Conservation (phyloP, 805 yeast species). For the Isabelozyma heimii region DNA sequence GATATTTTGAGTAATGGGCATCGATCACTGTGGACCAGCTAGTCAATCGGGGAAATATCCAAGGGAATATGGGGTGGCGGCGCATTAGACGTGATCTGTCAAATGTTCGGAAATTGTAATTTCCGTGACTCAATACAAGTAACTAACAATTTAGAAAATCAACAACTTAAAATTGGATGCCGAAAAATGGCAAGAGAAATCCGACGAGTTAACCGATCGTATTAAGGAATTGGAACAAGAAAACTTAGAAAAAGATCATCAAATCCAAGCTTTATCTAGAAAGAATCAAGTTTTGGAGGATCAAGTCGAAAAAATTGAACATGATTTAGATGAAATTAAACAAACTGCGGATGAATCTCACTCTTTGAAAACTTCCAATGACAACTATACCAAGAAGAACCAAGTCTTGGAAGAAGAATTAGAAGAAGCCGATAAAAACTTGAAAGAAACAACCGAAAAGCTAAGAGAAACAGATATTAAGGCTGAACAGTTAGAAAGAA, state of each 20-base stretch:
- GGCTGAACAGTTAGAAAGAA: slow-evolving; percentile 94
- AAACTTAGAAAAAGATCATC: slow-evolving; percentile 88
- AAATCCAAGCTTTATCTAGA: slow-evolving; percentile 87
- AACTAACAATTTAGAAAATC: slow-evolving; percentile 55
- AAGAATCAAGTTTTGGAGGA: slow-evolving; percentile 87
- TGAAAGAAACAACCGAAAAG: slow-evolving; percentile 91
- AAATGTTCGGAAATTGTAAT: too few species aligned
- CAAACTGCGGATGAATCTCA: slow-evolving; percentile 88
- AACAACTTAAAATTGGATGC: slow-evolving; percentile 89
- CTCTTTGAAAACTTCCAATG: slow-evolving; percentile 84
- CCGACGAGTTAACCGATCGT: slow-evolving; percentile 78
- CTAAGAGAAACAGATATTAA: slow-evolving; percentile 93
- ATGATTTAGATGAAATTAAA: slow-evolving; percentile 71
- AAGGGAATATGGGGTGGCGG: not conserved
- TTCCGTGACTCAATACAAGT: too few species aligned
- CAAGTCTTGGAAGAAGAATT: slow-evolving; percentile 85
- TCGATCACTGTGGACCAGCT: not conserved
- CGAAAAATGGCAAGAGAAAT: slow-evolving; percentile 95
- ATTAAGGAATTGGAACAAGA: slow-evolving; percentile 93
- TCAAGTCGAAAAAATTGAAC: slow-evolving; percentile 75
- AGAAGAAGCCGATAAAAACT: slow-evolving; percentile 85
- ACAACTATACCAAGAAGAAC: slow-evolving; percentile 85
- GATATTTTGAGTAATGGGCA: not conserved
- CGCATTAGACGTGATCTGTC: not conserved
- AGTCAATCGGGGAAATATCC: not conserved